Evolutionary conservation across 1,284 basidiomycete genomes (phyloP).

Genomic region (Apiotrichum domesticum): DNA sequence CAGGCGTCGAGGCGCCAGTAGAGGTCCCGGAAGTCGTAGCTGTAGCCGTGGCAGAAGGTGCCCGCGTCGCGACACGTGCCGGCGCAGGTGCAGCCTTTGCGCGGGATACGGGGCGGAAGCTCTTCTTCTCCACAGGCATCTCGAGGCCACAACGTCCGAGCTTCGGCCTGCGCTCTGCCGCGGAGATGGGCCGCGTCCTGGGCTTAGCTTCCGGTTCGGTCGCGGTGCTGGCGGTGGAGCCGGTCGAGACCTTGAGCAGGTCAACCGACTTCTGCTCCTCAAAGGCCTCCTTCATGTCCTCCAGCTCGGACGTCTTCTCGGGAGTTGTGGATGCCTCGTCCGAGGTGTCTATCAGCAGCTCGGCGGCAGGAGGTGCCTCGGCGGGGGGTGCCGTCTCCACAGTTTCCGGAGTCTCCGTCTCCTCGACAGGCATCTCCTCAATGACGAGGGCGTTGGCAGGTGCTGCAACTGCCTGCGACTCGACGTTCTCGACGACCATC

Average conservation of each 20-base stretch:
- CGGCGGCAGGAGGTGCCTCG: too few relatives aligned
- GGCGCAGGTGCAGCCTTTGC: slow-evolving; percentile 14
- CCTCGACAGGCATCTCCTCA: too few relatives aligned
- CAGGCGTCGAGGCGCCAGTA: too few relatives aligned
- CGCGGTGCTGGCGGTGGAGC: not conserved
- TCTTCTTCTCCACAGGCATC: slow-evolving; percentile 10
- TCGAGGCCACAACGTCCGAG: not conserved
- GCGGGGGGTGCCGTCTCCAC: too few relatives aligned
- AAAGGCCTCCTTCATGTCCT: not conserved
- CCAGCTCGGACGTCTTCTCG: not conserved
- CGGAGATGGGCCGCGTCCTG: not conserved
- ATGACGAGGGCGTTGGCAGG: too few relatives aligned
- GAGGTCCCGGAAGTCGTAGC: not conserved
- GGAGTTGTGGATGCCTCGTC: not conserved
- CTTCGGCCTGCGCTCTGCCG: not conserved
- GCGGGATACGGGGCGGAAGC: slow-evolving; percentile 10
- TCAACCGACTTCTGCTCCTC: not conserved
- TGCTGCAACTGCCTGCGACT: too few relatives aligned
- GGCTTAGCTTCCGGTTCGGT: not conserved
- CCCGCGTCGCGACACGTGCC: slow-evolving; percentile 6
- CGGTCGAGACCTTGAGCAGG: not conserved
- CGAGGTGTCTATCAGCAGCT: not conserved
- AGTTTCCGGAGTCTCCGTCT: too few relatives aligned
- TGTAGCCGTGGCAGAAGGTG: not conserved
- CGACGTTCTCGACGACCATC: not conserved